Conservation (phyloP, 805 yeast genomes). For the Hemisphaericaspora nanyangensis region DNA sequence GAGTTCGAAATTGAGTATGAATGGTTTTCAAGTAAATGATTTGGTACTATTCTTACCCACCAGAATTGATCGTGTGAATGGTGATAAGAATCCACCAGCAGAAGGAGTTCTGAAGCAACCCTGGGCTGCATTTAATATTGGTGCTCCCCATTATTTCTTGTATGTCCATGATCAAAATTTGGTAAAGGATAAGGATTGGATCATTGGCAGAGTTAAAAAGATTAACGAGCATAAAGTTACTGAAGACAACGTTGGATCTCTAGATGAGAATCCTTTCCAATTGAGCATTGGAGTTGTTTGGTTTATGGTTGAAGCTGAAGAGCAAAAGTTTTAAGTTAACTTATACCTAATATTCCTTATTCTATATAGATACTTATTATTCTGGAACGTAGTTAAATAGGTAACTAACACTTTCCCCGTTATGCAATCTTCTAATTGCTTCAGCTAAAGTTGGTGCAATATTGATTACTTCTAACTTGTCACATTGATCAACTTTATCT, state of each 20-base stretch:
- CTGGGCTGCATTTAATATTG: slow-evolving; percentile 95
- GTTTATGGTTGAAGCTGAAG: slow-evolving; percentile 58
- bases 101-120: slow-evolving; percentile 36
- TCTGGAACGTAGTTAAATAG: slow-evolving; percentile 66
- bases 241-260: slow-evolving; percentile 32
- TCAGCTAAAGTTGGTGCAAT: slow-evolving; percentile 74
- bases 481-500: slow-evolving; percentile 54
- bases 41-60: slow-evolving; percentile 85
- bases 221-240: slow-evolving; percentile 54
- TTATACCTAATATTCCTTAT: background rate
- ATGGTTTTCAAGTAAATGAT: slow-evolving; percentile 67
- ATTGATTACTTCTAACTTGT: slow-evolving; percentile 65
- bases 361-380: slow-evolving; percentile 3
- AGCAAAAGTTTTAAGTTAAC: slow-evolving; percentile 18
- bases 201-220: slow-evolving; percentile 65
- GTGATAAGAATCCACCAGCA: background rate
- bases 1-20: slow-evolving; percentile 59
- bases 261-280: slow-evolving; percentile 57
- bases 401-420: slow-evolving; percentile 82
- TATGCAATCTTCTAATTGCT: slow-evolving; percentile 78
- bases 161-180: slow-evolving; percentile 24
- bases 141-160: slow-evolving; percentile 80
- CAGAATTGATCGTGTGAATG: slow-evolving; percentile 34
- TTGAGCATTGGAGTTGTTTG: slow-evolving; percentile 60
- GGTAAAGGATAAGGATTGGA: slow-evolving; percentile 63